These are phyloP conservation scores for Agrostemma githago DNA, from an alignment of 148 eudicot genomes.

Conservation along the genomic window DNA sequence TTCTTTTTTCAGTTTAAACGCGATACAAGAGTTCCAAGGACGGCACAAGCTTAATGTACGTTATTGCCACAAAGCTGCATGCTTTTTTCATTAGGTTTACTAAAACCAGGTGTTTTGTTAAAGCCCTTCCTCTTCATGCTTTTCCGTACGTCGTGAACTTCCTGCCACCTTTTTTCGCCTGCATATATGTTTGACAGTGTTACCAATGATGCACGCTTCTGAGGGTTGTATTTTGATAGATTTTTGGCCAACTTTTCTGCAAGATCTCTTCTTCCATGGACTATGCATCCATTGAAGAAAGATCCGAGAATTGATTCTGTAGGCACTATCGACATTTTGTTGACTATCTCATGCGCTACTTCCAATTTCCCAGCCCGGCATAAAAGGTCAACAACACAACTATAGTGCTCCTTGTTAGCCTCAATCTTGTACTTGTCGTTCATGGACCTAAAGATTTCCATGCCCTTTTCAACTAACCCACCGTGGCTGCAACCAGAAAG, in stretches of 20 bases:
- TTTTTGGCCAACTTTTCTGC: slow-evolving; percentile 39
- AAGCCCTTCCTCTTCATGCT: slow-evolving; percentile 47
- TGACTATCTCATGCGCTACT: slow-evolving; percentile 46
- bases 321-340: slow-evolving; percentile 31
- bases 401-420: slow-evolving; percentile 50
- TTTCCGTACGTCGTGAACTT: slow-evolving; percentile 46
- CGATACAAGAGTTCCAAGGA: too few relatives aligned
- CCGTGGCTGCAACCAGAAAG: slow-evolving; percentile 68
- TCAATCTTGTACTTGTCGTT: slow-evolving; percentile 32
- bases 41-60: too few relatives aligned
- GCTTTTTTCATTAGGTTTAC: slow-evolving; percentile 24
- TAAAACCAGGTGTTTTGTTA: slow-evolving; percentile 43
- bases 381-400: slow-evolving; percentile 59
- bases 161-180: slow-evolving; percentile 49
- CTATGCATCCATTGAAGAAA: slow-evolving; percentile 55
- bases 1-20: too few relatives aligned
- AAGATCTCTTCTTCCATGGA: slow-evolving; percentile 58
- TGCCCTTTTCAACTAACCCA: slow-evolving; percentile 53
- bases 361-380: slow-evolving; percentile 61
- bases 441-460: slow-evolving; percentile 52
- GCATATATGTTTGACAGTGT: slow-evolving; percentile 61
- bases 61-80: background rate
- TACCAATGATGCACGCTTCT: slow-evolving; percentile 49
- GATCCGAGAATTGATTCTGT: slow-evolving; percentile 49
- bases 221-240: slow-evolving; percentile 25